A percentile compares a stretch with the other conserved stretches of the same genome.
Evolutionary conservation across 495 filamentous ascomycete species (phyloP).

Genomic region (Aspergillus coremiiformis): DNA sequence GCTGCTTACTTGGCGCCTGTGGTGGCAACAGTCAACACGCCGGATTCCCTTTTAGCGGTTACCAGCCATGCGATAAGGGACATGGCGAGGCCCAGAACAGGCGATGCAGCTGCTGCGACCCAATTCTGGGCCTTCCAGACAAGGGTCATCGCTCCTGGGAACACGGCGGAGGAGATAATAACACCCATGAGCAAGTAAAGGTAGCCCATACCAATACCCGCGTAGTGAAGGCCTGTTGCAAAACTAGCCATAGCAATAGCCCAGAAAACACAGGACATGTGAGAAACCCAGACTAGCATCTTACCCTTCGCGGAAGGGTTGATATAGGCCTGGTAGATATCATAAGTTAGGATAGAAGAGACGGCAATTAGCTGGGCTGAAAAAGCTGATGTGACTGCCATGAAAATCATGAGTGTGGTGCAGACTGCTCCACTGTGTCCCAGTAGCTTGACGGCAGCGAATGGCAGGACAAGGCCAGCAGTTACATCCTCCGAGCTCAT

Average conservation of each 20-base stretch:
- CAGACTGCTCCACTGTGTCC: conserved; percentile 82
- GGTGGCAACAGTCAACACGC: conserved; percentile 61
- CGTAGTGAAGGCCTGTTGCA: conserved; percentile 70
- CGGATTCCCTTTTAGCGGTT: conserved; percentile 71
- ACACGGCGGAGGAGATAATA: conserved; percentile 78
- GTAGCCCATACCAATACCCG: conserved; percentile 62
- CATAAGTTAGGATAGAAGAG: conserved; percentile 88
- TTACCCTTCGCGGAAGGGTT: conserved; percentile 58
- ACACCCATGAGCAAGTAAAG: conserved; percentile 89
- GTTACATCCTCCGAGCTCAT: conserved; percentile 71
- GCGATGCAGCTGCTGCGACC: conserved; percentile 65
- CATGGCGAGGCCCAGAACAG: conserved; percentile 67
- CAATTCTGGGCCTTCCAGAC: conserved; percentile 80
- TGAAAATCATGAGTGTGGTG: conserved; percentile 83
- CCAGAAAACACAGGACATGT: conserved; percentile 66
- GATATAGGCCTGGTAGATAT: conserved; percentile 67
- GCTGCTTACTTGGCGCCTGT: conserved; percentile 62
- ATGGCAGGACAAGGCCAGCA: conserved; percentile 81
- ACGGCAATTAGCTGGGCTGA: conserved; percentile 90
- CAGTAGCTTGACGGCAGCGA: conserved; percentile 81
- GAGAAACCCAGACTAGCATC: conserved; percentile 79
- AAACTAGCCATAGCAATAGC: conserved; percentile 81
- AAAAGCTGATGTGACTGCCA: conserved; percentile 88
- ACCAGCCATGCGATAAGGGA: conserved; percentile 87
- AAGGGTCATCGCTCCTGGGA: conserved; percentile 74